phyloP scores from a whole-genome alignment of 2,329 filamentous ascomycete genomes.

The Penicillium polonicum region DNA sequence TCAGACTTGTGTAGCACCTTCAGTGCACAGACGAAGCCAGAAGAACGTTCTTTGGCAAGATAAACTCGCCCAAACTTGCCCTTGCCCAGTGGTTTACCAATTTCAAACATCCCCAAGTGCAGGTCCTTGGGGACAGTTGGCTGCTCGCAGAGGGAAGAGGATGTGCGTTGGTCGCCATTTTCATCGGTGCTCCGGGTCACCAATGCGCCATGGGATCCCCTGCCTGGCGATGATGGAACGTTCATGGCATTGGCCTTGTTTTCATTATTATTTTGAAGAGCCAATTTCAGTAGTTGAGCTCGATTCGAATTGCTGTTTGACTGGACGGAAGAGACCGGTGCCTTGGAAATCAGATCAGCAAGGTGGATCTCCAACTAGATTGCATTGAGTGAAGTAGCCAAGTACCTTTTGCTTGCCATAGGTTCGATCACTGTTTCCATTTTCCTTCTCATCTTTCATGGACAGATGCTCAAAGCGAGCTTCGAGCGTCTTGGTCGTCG shows the following conservation, averaged over 20 bases:
- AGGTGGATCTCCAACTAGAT: background rate
- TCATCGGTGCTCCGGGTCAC: constrained; percentile 49
- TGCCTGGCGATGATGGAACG: constrained; percentile 62
- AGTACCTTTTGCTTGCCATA: constrained; percentile 77
- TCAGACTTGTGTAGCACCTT: constrained; percentile 86
- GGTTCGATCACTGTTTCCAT: constrained; percentile 51
- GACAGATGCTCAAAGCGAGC: constrained; percentile 85
- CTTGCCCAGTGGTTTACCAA: constrained; percentile 80
- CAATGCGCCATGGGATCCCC: constrained; percentile 50
- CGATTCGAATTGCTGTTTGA: constrained; percentile 58
- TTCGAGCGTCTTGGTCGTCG: constrained; percentile 75
- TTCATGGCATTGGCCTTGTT: constrained; percentile 55
- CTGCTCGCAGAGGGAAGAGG: constrained; percentile 56
- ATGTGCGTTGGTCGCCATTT: constrained; percentile 36
- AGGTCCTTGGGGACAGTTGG: constrained; percentile 59
- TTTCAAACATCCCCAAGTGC: constrained; percentile 93
- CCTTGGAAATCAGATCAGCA: constrained; percentile 37
- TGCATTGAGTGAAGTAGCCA: constrained; percentile 12
- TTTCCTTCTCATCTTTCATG: constrained; percentile 83
- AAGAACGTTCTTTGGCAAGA: constrained; percentile 74
- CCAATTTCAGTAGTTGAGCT: constrained; percentile 81
- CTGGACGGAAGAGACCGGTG: constrained; percentile 47
- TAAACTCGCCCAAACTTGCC: constrained; percentile 87
- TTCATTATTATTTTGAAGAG: constrained; percentile 74
- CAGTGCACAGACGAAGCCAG: constrained; percentile 79